These are phyloP conservation scores for Citrus australasica DNA, from an alignment of 345 rosid species.

Conservation along the genomic window DNA sequence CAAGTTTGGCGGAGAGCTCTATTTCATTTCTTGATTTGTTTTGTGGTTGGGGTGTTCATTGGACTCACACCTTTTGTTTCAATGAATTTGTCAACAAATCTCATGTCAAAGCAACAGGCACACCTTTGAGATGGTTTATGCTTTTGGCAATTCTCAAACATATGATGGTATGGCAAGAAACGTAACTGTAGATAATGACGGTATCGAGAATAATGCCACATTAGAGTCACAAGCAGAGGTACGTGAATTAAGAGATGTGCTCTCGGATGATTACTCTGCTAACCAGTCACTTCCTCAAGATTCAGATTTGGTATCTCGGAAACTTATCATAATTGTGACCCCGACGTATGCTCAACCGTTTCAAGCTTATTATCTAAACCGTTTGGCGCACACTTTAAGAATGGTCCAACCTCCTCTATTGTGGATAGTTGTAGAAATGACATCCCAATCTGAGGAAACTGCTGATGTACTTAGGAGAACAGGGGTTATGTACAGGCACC, in stretches of 20 bases:
- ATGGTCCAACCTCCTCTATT: constrained; percentile 52
- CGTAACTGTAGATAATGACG: constrained; percentile 1
- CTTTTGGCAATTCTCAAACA: constrained; percentile 15
- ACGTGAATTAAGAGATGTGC: constrained; percentile 6
- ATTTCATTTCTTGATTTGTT: constrained; percentile 47
- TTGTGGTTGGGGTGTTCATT: constrained; percentile 43
- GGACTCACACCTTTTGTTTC: constrained; percentile 48
- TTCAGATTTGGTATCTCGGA: constrained; percentile 18
- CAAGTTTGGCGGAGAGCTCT: constrained; percentile 51
- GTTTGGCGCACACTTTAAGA: constrained; percentile 44
- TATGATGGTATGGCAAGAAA: constrained; percentile 17
- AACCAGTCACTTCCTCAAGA: constrained; percentile 21
- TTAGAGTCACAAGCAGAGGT: constrained; percentile 13
- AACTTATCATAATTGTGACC: constrained; percentile 59
- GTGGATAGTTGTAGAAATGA: constrained; percentile 70
- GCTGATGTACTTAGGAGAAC: constrained; percentile 50
- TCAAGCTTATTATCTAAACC: constrained; percentile 52
- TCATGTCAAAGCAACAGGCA: constrained; percentile 29
- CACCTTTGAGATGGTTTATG: constrained; percentile 34
- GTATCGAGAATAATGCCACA: constrained; percentile 15
- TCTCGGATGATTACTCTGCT: not conserved
- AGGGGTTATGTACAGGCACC: constrained; percentile 60
- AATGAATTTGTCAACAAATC: constrained; percentile 24
- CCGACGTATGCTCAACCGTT: constrained; percentile 35
- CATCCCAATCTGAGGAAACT: constrained; percentile 49